These are phyloP conservation scores for Fusarium decemcellulare DNA, from an alignment of 2,329 filamentous ascomycete genomes.

Conservation along the genomic window DNA sequence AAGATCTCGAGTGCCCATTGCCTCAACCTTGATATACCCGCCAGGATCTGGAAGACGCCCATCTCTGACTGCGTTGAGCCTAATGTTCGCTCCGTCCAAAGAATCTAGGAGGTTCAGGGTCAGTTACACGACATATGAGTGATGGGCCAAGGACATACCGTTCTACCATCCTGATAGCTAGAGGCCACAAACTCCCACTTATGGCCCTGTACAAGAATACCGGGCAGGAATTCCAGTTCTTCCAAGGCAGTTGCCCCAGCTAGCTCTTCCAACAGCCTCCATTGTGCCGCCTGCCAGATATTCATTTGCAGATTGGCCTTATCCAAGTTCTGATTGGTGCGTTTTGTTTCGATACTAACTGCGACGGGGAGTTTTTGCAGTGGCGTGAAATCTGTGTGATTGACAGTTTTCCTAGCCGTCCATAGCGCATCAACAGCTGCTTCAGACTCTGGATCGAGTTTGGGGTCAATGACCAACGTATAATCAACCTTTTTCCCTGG, in stretches of 20 bases:
- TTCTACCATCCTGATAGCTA: too few species aligned
- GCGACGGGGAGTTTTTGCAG: neutral
- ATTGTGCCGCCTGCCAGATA: neutral
- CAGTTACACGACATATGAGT: too few species aligned
- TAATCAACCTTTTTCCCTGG: neutral
- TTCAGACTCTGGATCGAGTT: neutral
- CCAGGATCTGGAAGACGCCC: too few species aligned
- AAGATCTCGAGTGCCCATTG: too few species aligned
- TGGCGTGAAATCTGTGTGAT: slow-evolving; percentile 1
- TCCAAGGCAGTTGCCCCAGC: neutral
- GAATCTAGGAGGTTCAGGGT: too few species aligned
- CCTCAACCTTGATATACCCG: too few species aligned
- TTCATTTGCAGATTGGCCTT: neutral
- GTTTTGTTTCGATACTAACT: slow-evolving; percentile 11
- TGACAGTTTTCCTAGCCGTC: neutral
- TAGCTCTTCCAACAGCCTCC: neutral
- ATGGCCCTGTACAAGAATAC: slow-evolving; percentile 26
- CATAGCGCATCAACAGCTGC: neutral
- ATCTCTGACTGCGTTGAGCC: too few species aligned
- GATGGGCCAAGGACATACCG: too few species aligned
- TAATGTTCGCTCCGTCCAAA: too few species aligned
- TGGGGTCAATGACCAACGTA: neutral
- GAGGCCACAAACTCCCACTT: slow-evolving; percentile 15
- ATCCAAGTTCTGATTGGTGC: neutral
- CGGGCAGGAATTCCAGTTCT: slow-evolving; percentile 19